These are phyloP conservation scores for Hylodesmum podocarpum DNA, from an alignment of 306 rosid genomes.

Conservation along the genomic window DNA sequence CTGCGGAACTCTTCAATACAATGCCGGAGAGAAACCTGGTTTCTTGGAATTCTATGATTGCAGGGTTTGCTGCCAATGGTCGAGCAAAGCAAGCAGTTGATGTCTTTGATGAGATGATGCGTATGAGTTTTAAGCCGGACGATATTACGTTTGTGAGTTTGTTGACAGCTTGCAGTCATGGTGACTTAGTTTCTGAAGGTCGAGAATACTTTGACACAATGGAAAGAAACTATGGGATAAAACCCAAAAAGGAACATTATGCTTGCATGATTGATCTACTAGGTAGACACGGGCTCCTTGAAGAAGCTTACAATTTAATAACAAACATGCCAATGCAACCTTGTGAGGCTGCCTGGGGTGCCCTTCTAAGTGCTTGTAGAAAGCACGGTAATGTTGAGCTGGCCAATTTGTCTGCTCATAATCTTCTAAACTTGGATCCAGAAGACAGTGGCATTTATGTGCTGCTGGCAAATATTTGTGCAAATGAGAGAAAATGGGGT, in stretches of 20 bases:
- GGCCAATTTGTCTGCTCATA: conserved; percentile 56
- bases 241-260: conserved; percentile 64
- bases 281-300: conserved; percentile 61
- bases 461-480: conserved; percentile 59
- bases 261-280: conserved; percentile 76
- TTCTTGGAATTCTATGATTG: conserved; percentile 78
- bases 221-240: conserved; percentile 46
- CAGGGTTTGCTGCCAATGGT: conserved; percentile 69
- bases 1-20: conserved; percentile 50
- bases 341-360: conserved; percentile 78
- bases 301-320: conserved; percentile 65
- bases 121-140: conserved; percentile 48
- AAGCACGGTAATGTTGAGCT: conserved; percentile 63
- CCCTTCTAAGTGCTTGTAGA: conserved; percentile 73
- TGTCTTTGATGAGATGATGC: conserved; percentile 55
- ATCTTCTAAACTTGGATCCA: conserved; percentile 60
- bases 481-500: conserved; percentile 59
- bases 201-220: conserved; percentile 53
- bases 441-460: conserved; percentile 71
- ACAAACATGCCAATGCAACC: conserved; percentile 70
- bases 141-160: conserved; percentile 61
- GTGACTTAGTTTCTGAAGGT: conserved; percentile 62
- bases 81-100: conserved; percentile 48
- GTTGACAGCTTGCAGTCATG: conserved; percentile 78
- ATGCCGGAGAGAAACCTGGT: conserved; percentile 53